Conservation (phyloP, 2,329 filamentous ascomycete species). For the Stromatinia cepivora region DNA sequence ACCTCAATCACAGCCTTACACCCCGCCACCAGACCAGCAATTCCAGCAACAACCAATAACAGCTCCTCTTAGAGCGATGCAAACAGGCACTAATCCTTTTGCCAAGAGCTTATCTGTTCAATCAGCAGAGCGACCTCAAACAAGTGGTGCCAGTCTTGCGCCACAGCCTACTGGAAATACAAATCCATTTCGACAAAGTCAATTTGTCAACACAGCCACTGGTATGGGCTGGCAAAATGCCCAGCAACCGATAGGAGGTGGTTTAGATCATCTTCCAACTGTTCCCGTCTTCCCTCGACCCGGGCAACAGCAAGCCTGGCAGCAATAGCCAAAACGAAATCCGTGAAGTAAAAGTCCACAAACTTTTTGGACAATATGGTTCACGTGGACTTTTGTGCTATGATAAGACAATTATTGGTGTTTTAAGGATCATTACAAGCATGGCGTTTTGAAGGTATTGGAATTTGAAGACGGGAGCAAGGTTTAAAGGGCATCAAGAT, state of each 20-base stretch:
- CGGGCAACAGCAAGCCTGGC: slow-evolving; percentile 62
- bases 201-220: slow-evolving; percentile 85
- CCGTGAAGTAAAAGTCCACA: not conserved
- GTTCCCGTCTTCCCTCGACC: slow-evolving; percentile 85
- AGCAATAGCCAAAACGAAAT: slow-evolving; percentile 40
- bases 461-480: slow-evolving; percentile 20
- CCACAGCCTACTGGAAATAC: slow-evolving; percentile 84
- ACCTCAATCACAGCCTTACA: slow-evolving; percentile 42
- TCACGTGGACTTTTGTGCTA: slow-evolving; percentile 12
- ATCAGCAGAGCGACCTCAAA: slow-evolving; percentile 34
- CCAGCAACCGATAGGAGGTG: slow-evolving; percentile 77
- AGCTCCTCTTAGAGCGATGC: slow-evolving; percentile 53
- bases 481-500: slow-evolving; percentile 30
- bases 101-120: slow-evolving; percentile 49
- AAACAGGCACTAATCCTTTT: slow-evolving; percentile 74
- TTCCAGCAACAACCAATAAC: slow-evolving; percentile 44
- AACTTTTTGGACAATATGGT: slow-evolving; percentile 15
- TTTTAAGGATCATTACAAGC: slow-evolving; percentile 32
- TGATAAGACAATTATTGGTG: slow-evolving; percentile 15
- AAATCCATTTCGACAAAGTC: slow-evolving; percentile 91
- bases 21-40: slow-evolving; percentile 41
- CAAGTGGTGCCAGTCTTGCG: slow-evolving; percentile 49
- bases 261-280: slow-evolving; percentile 75
- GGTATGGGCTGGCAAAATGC: slow-evolving; percentile 86
- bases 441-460: slow-evolving; percentile 38